Percentiles rank a stretch among this genome's conserved stretches.
These are phyloP conservation scores for Chlorella vulgaris DNA, from an alignment of 139 green algal genomes.

Conservation along the genomic window DNA sequence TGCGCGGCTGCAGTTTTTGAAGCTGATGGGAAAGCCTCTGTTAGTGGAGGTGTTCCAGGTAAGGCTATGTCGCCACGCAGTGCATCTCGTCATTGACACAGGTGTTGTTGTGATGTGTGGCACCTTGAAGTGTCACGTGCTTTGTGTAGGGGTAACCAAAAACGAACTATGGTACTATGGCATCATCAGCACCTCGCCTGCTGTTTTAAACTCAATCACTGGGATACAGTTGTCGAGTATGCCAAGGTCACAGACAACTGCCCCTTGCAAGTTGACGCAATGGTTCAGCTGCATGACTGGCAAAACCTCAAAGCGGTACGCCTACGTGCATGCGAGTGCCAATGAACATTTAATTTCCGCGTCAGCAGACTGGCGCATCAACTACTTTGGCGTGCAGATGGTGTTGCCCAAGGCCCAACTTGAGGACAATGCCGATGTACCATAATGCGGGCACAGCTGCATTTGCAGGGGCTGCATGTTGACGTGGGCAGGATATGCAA, in stretches of 20 bases:
- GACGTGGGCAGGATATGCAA: conserved; percentile 56
- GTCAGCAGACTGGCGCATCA: no score
- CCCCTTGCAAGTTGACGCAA: conserved; percentile 75
- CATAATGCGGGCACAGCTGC: conserved; percentile 80
- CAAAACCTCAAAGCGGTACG: conserved; percentile 59
- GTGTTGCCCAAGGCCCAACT: conserved; percentile 64
- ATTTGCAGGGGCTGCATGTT: conserved; percentile 71
- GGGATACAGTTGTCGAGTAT: conserved; percentile 91
- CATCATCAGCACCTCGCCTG: conserved; percentile 86
- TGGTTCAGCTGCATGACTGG: conserved; percentile 91
- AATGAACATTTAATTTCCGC: no score
- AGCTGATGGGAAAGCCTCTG: conserved; percentile 45
- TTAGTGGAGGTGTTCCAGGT: conserved; percentile 25
- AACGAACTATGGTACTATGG: conserved; percentile 83
- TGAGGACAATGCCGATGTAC: conserved; percentile 71
- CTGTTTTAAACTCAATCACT: conserved; percentile 89
- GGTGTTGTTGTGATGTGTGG: no score
- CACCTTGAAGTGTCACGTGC: no score
- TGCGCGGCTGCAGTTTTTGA: conserved; percentile 77
- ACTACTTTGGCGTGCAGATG: conserved; percentile 10
- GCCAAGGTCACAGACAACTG: conserved; percentile 73
- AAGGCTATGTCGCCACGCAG: not conserved
- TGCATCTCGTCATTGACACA: no score
- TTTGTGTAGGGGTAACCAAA: conserved; percentile 48
- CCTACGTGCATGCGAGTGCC: no score